A percentile compares a stretch with the other conserved stretches of the same genome.
Conservation (phyloP, 805 yeast species). For the Starmera dryadoides region DNA sequence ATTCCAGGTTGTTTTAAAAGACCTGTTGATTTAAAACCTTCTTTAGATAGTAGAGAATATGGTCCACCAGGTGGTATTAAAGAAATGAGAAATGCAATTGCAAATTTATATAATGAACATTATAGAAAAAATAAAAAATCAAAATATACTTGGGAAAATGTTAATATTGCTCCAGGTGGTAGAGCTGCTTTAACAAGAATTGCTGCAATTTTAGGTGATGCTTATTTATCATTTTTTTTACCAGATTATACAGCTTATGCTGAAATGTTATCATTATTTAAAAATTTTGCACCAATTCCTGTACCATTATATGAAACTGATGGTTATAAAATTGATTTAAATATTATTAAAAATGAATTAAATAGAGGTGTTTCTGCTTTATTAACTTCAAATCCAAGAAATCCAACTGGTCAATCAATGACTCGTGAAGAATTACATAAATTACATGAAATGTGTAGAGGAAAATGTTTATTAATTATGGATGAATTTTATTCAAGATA, state of each 20-base stretch:
- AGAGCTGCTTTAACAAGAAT: slow-evolving; percentile 56
- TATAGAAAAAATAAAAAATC: slow-evolving; percentile 41
- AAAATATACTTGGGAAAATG: slow-evolving; percentile 53
- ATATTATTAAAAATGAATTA: slow-evolving; percentile 43
- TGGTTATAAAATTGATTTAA: slow-evolving; percentile 47
- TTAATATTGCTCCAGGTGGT: slow-evolving; percentile 59
- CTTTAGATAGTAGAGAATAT: slow-evolving; percentile 44
- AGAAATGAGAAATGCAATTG: slow-evolving; percentile 50
- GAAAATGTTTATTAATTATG: slow-evolving; percentile 49
- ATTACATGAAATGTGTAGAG: slow-evolving; percentile 45
- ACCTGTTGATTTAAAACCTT: slow-evolving; percentile 39
- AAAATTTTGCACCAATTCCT: slow-evolving; percentile 57
- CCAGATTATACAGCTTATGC: slow-evolving; percentile 64
- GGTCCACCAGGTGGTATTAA: slow-evolving; percentile 55
- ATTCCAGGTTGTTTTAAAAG: slow-evolving; percentile 50
- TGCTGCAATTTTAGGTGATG: slow-evolving; percentile 52
- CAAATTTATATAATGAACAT: slow-evolving; percentile 46
- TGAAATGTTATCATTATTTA: slow-evolving; percentile 55
- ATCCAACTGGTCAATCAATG: slow-evolving; percentile 54
- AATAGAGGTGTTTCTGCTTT: slow-evolving; percentile 51
- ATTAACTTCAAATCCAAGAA: slow-evolving; percentile 54
- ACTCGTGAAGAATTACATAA: slow-evolving; percentile 36
- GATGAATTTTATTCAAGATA: slow-evolving; percentile 58
- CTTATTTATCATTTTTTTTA: slow-evolving; percentile 50
- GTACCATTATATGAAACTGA: slow-evolving; percentile 53